phyloP scores from a whole-genome alignment of 192 early-diverging fungal species.

The Anaeromyces robustus region DNA sequence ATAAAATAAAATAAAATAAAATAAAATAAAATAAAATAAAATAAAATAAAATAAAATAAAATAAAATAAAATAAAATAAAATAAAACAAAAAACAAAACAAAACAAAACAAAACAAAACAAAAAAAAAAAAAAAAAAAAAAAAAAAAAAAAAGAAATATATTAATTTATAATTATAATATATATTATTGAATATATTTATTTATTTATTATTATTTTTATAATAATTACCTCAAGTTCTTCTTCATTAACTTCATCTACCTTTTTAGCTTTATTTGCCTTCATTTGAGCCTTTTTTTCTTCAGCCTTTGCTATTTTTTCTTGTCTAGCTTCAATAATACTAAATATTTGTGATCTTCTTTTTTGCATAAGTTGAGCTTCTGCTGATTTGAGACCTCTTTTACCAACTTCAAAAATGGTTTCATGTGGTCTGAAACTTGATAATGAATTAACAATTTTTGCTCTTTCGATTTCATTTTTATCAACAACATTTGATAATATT shows the following conservation, averaged over 20 bases:
- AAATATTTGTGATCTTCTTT: constrained; percentile 11
- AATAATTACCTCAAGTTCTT: constrained; percentile 4
- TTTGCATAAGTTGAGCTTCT: constrained; percentile 31
- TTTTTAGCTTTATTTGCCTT: background rate
- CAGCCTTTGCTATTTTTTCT: constrained; percentile 18
- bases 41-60: too few relatives aligned
- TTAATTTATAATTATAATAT: too few relatives aligned
- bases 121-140: too few relatives aligned
- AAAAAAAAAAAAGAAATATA: too few relatives aligned
- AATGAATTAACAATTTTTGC: constrained; percentile 54
- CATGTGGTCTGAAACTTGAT: constrained; percentile 64
- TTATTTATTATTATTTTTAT: background rate
- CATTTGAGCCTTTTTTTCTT: constrained; percentile 3
- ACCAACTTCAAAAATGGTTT: constrained; percentile 92
- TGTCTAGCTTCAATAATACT: constrained; percentile 4
- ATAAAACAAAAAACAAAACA: too few relatives aligned
- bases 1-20: too few relatives aligned
- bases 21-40: too few relatives aligned
- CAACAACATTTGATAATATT: constrained; percentile 29
- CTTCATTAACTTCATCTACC: constrained; percentile 12
- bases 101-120: too few relatives aligned
- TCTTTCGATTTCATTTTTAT: constrained; percentile 42
- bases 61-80: too few relatives aligned
- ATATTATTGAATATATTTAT: too few relatives aligned
- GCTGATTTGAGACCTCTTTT: constrained; percentile 63